phyloP scores from a whole-genome alignment of 2,329 filamentous ascomycete genomes.

The Lasiodiplodia hormozganensis region DNA sequence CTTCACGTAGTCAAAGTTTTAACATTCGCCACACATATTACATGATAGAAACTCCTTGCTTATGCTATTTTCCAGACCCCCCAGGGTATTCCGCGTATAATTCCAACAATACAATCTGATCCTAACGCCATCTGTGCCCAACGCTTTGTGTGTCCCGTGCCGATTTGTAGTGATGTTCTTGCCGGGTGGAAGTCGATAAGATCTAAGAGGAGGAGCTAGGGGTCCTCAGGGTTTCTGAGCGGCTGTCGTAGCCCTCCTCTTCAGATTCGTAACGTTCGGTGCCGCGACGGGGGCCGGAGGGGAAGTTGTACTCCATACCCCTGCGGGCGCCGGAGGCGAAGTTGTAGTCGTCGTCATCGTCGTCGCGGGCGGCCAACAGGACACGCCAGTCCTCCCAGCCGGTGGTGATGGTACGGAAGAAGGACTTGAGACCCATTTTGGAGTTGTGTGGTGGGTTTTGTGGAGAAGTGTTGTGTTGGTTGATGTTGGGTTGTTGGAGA shows the following conservation, averaged over 20 bases:
- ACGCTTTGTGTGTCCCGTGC: neutral
- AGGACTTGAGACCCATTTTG: slow-evolving; percentile 19
- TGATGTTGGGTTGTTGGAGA: neutral
- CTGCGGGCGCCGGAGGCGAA: slow-evolving; percentile 36
- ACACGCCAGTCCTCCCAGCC: slow-evolving; percentile 28
- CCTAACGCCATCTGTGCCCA: neutral
- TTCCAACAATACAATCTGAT: neutral
- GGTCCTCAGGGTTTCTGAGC: neutral
- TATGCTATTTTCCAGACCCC: neutral
- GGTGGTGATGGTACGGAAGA: slow-evolving; percentile 21
- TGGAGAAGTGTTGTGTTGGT: neutral
- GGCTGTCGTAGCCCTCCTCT: neutral
- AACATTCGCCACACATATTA: neutral
- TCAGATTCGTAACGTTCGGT: slow-evolving; percentile 15
- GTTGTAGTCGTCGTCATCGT: slow-evolving; percentile 47
- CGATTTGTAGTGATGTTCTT: neutral
- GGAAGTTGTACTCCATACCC: slow-evolving; percentile 41
- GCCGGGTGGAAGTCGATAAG: neutral
- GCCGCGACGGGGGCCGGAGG: slow-evolving; percentile 32
- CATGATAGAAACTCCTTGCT: neutral
- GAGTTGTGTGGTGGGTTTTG: slow-evolving; percentile 1
- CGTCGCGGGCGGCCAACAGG: slow-evolving; percentile 41
- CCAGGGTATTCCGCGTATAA: slow-evolving; percentile 7
- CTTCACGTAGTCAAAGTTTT: neutral
- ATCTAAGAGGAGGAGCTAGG: neutral